Percentiles rank a stretch among this genome's conserved stretches.
phyloP scores from a whole-genome alignment of 2,329 filamentous ascomycete species.

The Arthrocladium fulminans region DNA sequence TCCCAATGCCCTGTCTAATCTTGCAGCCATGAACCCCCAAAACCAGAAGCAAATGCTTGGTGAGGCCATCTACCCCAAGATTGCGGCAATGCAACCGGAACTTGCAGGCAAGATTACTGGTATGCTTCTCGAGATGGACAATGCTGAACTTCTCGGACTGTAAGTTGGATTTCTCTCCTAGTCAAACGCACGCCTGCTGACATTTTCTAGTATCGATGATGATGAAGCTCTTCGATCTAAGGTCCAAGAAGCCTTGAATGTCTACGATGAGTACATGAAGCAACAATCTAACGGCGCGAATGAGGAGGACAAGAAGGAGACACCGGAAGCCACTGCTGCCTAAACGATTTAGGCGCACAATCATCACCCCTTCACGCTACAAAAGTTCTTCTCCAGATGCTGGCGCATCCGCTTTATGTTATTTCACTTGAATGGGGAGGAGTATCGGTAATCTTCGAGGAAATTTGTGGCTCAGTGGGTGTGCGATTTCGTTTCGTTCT shows the following conservation, averaged over 20 bases:
- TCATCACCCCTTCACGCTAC: not conserved
- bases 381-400: constrained; percentile 3
- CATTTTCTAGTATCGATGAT: constrained; percentile 66
- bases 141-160: constrained; percentile 85
- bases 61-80: constrained; percentile 98
- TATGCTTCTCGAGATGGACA: constrained; percentile 99
- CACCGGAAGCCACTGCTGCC: constrained; percentile 17
- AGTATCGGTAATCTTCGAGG: constrained; percentile 9
- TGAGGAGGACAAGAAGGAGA: constrained; percentile 21
- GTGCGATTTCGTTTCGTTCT: constrained; percentile 2
- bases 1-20: constrained; percentile 43
- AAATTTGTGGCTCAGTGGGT: not conserved
- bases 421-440: constrained; percentile 4
- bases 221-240: constrained; percentile 82
- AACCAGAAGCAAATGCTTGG: constrained; percentile 99
- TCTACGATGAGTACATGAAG: constrained; percentile 99
- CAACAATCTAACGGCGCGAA: constrained; percentile 45
- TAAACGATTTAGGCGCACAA: constrained; percentile 7
- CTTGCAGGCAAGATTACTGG: constrained; percentile 98
- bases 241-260: constrained; percentile 90
- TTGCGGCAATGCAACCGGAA: constrained; percentile 85
- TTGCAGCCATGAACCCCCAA: constrained; percentile 49
- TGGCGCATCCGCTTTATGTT: constrained; percentile 1
- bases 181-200: constrained; percentile 16
- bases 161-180: constrained; percentile 49